Conservation (phyloP, 495 filamentous ascomycete genomes). For the Penicillium goetzii region DNA sequence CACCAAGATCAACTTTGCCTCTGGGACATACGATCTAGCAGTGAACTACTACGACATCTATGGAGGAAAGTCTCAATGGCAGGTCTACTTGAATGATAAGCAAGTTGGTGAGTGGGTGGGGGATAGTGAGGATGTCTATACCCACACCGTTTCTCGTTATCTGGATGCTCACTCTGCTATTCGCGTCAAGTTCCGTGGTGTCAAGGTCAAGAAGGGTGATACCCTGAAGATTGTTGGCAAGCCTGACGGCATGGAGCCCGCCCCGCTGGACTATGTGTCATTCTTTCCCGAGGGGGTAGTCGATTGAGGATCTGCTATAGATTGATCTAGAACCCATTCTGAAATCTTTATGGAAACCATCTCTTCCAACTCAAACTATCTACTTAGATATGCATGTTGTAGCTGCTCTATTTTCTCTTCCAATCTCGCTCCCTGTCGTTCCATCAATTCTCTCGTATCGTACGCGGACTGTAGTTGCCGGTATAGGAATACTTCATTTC, state of each 20-base stretch:
- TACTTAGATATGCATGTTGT: not conserved
- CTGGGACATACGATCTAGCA: slow-evolving; percentile 63
- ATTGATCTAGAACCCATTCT: no score
- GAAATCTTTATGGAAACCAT: no score
- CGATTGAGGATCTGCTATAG: slow-evolving; percentile 46
- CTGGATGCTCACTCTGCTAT: slow-evolving; percentile 68
- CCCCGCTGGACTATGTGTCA: slow-evolving; percentile 69
- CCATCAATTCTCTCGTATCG: not conserved
- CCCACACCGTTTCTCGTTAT: slow-evolving; percentile 57
- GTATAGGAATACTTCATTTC: not conserved
- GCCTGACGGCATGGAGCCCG: slow-evolving; percentile 63
- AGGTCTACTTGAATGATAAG: slow-evolving; percentile 55
- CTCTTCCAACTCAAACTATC: no score
- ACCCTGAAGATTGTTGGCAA: slow-evolving; percentile 60
- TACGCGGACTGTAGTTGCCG: not conserved
- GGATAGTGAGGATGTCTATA: slow-evolving; percentile 57
- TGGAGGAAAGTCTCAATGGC: slow-evolving; percentile 57
- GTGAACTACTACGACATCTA: slow-evolving; percentile 69
- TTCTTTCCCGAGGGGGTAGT: slow-evolving; percentile 61
- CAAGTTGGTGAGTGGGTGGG: slow-evolving; percentile 61
- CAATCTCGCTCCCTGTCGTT: not conserved
- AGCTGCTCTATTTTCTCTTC: not conserved
- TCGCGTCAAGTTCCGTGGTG: slow-evolving; percentile 57
- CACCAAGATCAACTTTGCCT: slow-evolving; percentile 47
- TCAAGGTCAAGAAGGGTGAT: slow-evolving; percentile 58